Conservation (phyloP, 2,329 filamentous ascomycete species). For the Claviceps fusiformis region DNA sequence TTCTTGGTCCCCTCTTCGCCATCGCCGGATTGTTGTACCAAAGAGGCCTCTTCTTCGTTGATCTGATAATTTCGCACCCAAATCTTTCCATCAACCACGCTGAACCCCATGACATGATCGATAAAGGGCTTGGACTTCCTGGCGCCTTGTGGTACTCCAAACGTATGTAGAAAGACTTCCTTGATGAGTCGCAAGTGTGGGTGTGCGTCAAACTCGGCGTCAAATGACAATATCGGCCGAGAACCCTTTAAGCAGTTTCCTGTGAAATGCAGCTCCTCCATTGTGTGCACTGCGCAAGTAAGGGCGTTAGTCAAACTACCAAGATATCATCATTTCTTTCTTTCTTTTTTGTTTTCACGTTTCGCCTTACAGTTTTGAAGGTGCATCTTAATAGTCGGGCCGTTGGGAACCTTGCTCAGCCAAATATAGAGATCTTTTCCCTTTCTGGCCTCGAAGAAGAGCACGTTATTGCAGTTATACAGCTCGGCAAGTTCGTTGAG, state of each 20-base stretch:
- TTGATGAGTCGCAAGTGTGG: constrained; percentile 74
- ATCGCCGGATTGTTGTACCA: constrained; percentile 26
- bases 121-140: constrained; percentile 91
- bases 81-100: constrained; percentile 80
- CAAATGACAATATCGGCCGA: constrained; percentile 81
- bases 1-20: constrained; percentile 30
- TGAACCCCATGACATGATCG: constrained; percentile 90
- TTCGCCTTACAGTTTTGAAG: constrained; percentile 53
- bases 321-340: not conserved
- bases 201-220: constrained; percentile 68
- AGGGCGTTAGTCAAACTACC: constrained; percentile 11
- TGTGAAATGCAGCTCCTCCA: constrained; percentile 92
- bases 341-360: not conserved
- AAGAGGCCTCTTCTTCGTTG: constrained; percentile 59
- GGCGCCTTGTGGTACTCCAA: constrained; percentile 80
- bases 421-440: constrained; percentile 89
- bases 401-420: constrained; percentile 77
- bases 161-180: constrained; percentile 79
- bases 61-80: constrained; percentile 96
- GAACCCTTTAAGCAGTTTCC: constrained; percentile 95
- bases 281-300: constrained; percentile 61
- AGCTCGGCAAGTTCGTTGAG: constrained; percentile 64
- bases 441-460: constrained; percentile 94
- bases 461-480: constrained; percentile 87
- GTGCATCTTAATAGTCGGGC: constrained; percentile 52